Evolutionary conservation across 805 yeast genomes (phyloP).

Genomic region (Ogataea neopini): DNA sequence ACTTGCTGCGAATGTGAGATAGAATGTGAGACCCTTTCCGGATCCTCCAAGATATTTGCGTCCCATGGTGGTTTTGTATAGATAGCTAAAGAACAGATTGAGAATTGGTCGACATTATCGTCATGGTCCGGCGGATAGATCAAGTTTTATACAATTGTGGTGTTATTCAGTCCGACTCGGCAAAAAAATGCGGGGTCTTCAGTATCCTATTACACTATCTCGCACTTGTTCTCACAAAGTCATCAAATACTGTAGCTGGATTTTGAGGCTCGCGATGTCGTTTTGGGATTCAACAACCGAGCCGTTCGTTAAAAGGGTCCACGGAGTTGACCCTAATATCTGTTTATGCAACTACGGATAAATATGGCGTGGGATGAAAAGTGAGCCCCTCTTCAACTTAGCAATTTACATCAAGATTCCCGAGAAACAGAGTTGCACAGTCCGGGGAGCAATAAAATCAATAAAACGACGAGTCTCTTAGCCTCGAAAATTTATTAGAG

Average conservation of each 20-base stretch:
- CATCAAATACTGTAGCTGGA: not conserved
- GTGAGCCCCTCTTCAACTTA: not conserved
- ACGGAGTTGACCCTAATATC: not conserved
- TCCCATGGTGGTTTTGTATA: conserved; percentile 4
- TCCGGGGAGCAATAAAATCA: too few species aligned
- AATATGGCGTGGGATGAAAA: not conserved
- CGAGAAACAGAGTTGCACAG: not conserved
- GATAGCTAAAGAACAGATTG: too few species aligned
- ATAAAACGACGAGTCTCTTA: not conserved
- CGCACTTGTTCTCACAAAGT: not conserved
- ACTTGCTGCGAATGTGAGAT: conserved; percentile 13
- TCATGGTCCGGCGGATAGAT: not conserved
- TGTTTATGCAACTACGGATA: not conserved
- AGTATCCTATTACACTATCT: not conserved
- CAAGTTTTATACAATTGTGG: not conserved
- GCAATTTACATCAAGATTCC: not conserved
- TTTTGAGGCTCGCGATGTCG: conserved; percentile 1
- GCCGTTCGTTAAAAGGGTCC: not conserved
- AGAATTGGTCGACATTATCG: not conserved
- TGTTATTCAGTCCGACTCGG: too few species aligned
- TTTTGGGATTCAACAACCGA: not conserved
- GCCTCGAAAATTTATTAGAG: not conserved
- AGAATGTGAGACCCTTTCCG: conserved; percentile 12
- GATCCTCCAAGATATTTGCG: conserved; percentile 16
- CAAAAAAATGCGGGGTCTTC: not conserved